A percentile compares a stretch with the other conserved stretches of the same genome.
phyloP scores from a whole-genome alignment of 192 early-diverging fungal species.

The Entomortierella lignicola region DNA sequence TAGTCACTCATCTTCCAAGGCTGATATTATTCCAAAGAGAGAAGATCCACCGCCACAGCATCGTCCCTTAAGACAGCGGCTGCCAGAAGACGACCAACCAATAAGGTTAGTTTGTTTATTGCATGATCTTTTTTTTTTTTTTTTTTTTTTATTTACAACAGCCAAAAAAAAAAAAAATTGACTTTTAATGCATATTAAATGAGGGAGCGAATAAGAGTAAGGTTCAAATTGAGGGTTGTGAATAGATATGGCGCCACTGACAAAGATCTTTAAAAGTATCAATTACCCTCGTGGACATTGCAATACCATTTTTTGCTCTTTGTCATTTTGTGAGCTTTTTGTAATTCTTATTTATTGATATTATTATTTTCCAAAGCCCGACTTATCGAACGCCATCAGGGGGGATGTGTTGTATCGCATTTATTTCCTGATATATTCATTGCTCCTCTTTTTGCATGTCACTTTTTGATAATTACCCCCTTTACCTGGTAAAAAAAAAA shows the following conservation, averaged over 20 bases:
- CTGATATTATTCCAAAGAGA: neutral
- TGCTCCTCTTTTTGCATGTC: too few species aligned
- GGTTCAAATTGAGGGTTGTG: too few species aligned
- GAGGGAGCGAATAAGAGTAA: too few species aligned
- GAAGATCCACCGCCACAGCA: neutral
- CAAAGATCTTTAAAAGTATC: too few species aligned
- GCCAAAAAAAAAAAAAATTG: too few species aligned
- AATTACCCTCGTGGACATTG: too few species aligned
- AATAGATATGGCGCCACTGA: too few species aligned
- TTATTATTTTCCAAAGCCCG: neutral
- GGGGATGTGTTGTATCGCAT: neutral
- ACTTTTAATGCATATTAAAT: too few species aligned
- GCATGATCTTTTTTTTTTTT: neutral
- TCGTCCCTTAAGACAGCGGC: too few species aligned
- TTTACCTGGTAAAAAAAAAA: constrained; percentile 9
- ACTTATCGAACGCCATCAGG: neutral
- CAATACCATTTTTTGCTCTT: too few species aligned
- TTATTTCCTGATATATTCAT: neutral
- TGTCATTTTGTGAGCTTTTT: too few species aligned
- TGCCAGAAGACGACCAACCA: neutral
- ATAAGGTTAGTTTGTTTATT: neutral
- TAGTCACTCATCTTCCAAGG: neutral
- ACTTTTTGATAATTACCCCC: neutral
- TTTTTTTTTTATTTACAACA: neutral
- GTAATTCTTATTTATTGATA: too few species aligned